These are phyloP conservation scores for Kodamaea derodonti DNA, from an alignment of 1,139 yeast genomes.

Conservation along the genomic window DNA sequence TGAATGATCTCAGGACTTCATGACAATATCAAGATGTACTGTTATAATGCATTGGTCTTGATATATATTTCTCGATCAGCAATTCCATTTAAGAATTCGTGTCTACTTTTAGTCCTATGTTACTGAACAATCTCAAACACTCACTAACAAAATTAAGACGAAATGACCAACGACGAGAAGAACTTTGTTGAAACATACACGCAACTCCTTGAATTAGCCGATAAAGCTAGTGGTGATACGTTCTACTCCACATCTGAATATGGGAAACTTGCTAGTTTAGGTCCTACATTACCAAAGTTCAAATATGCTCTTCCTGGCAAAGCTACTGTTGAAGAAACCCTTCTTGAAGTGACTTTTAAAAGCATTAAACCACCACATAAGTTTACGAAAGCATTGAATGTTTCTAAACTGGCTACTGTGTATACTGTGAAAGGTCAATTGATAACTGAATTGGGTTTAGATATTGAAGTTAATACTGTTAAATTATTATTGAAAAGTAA, in stretches of 20 bases:
- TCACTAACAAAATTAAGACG: too few species aligned
- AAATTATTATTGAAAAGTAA: conserved; percentile 43
- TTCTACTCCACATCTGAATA: conserved; percentile 35
- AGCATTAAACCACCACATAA: conserved; percentile 45
- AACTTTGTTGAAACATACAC: conserved; percentile 33
- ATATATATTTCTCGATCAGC: too few species aligned
- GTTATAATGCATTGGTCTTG: too few species aligned
- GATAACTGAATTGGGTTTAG: conserved; percentile 24
- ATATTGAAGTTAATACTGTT: conserved; percentile 27
- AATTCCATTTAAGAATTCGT: too few species aligned
- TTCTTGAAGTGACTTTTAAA: conserved; percentile 26
- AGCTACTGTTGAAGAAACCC: conserved; percentile 1
- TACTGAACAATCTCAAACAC: too few species aligned
- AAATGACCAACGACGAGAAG: conserved; percentile 11
- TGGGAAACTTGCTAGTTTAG: conserved; percentile 30
- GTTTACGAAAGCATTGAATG: conserved; percentile 26
- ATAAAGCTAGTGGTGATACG: conserved; percentile 19
- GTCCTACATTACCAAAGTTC: conserved; percentile 39
- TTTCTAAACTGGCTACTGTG: conserved; percentile 27
- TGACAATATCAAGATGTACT: too few species aligned
- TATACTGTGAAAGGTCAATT: conserved; percentile 31
- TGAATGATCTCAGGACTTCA: too few species aligned
- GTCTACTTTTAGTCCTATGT: too few species aligned
- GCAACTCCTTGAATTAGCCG: conserved; percentile 29
- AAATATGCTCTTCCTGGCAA: conserved; percentile 26